Evolutionary conservation across 2,329 filamentous ascomycete genomes (phyloP), one percentile per base, ranked within the genome.

Genomic region (Cercospora canescens): DNA sequence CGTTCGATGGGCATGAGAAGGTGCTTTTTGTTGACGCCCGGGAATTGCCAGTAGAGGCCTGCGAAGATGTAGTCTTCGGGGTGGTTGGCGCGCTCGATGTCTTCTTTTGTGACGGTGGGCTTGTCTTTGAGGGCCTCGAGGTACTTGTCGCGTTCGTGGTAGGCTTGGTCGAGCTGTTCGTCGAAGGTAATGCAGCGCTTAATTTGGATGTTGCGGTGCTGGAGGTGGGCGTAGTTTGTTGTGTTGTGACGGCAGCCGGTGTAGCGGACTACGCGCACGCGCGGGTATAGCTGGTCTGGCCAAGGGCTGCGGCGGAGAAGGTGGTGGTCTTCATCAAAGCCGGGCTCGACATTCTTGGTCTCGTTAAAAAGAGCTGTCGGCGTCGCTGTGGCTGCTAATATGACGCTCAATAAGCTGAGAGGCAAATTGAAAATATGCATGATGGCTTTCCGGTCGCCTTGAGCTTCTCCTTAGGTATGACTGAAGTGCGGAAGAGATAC

Each of bases 41-140:
- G 59, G 4, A 61, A 34, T 35, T 61, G 59, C 45, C 39, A 52
- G 59, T 61, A 61, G 4, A 61, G n/a, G 16, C 39, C 59, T 8
- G 45, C 26, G 26, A 30, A 34, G 12, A 74, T 39, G 56, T 64
- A 60, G 41, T 64, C n/a, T 60, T 60, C 62, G 18, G 62, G 62
- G 28, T 64, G 39, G n/a, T 64, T 56, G 45, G 57, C 62, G 41
- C 45, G 59, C 16, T 61, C 45, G 26, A 61, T 52, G 59, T 61
- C 59, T 32, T 41, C 59, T 52, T 45, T 45, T 3, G 59, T 61
- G n/a, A 61, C 59, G 9, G 14, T 18, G n/a, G 59, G 59, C 5
- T 61, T 32, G 30, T 61, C n/a, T 32, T 21, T 14, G 6, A 61
- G 59, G 4, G 48, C 28, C 8, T 52, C 30, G 45, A 61, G 59